Evolutionary conservation across 106 monocot species (phyloP), one percentile per base, ranked within the genome.

Genomic region (Xerophyta viscosa): DNA sequence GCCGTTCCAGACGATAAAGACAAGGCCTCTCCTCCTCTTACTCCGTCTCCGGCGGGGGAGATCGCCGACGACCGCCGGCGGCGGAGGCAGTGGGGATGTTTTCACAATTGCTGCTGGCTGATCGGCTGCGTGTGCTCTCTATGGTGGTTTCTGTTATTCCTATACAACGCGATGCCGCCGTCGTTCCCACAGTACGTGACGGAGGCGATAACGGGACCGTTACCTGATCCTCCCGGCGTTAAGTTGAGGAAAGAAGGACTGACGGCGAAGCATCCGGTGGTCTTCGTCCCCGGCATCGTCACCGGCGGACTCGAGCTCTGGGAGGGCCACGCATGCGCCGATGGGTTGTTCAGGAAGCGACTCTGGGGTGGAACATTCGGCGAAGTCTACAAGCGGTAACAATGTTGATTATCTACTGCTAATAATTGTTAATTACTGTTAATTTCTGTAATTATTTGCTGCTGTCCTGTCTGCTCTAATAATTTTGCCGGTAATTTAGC

Each of bases 211-310:
- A 86, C 82, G 7, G 98, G 98, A 19, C 98, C 90, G 51, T 25
- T 90, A 51, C 77, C 98, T 26, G 98, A 99, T 17, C 90, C 98
- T 9, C 98, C 98, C 3, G 98, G 98, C 19, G 63, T 86, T 36
- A 99, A 90, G 74, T 73, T 99, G 24, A 62, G 49, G 66, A 99
- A 90, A 69, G 98, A 90, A 53, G 98, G 98, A 42, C 64, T 99
- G 21, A 25, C 24, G 21, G 98, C 71, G n/a, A 72, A 55, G 57
- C 98, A 99, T 30, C 98, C 98, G 18, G 98, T 99, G 29, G 98
- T 99, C 7, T 99, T 99, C 56, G 98, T 99, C n/a, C 98, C 98
- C 12, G 98, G 98, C 15, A 99, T 99, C 43, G 98, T 99, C 54
- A 99, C 98, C 12, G 90, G 98, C 0, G 98, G 98, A 4, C 69